Conservation (phyloP, 208 protist genomes). For the Leptomonas seymouri region DNA sequence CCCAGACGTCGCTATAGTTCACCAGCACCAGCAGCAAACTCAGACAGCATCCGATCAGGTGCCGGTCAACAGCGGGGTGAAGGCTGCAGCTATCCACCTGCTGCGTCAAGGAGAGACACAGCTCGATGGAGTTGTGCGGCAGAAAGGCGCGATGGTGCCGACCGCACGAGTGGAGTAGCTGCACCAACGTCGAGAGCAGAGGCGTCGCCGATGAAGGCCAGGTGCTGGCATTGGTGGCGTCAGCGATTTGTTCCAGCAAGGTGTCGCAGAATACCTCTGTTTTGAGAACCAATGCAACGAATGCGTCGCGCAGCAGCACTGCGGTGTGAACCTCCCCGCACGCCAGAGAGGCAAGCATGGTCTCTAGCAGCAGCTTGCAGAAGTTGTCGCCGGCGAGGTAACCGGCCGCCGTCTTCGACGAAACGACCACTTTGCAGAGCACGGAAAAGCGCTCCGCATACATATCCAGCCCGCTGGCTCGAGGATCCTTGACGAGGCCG, state of each 20-base stretch:
- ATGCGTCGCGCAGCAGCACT: slow-evolving; percentile 53
- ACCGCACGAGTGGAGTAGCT: slow-evolving; percentile 39
- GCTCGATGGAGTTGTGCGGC: slow-evolving; percentile 54
- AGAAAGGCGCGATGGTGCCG: slow-evolving; percentile 46
- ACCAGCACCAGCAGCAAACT: slow-evolving; percentile 55
- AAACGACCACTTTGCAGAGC: slow-evolving; percentile 39
- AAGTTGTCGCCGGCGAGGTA: slow-evolving; percentile 34
- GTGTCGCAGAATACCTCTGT: slow-evolving; percentile 43
- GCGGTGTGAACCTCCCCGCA: slow-evolving; percentile 21
- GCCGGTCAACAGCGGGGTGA: slow-evolving; percentile 38
- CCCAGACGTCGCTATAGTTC: slow-evolving; percentile 71
- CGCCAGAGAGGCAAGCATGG: slow-evolving; percentile 36
- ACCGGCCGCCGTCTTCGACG: slow-evolving; percentile 16
- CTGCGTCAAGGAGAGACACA: slow-evolving; percentile 59
- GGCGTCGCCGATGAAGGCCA: slow-evolving; percentile 44
- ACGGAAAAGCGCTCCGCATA: slow-evolving; percentile 48
- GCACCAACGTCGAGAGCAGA: slow-evolving; percentile 55
- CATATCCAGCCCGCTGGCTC: slow-evolving; percentile 9
- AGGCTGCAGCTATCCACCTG: slow-evolving; percentile 33
- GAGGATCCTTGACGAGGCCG: slow-evolving; percentile 8
- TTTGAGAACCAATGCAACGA: slow-evolving; percentile 46
- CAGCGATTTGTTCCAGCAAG: slow-evolving; percentile 43
- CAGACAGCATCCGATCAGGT: slow-evolving; percentile 56
- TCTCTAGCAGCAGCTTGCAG: slow-evolving; percentile 32
- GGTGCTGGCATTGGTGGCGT: slow-evolving; percentile 23